Conservation (phyloP, 179 eudicot species). For the Heliamphora pulchella region DNA sequence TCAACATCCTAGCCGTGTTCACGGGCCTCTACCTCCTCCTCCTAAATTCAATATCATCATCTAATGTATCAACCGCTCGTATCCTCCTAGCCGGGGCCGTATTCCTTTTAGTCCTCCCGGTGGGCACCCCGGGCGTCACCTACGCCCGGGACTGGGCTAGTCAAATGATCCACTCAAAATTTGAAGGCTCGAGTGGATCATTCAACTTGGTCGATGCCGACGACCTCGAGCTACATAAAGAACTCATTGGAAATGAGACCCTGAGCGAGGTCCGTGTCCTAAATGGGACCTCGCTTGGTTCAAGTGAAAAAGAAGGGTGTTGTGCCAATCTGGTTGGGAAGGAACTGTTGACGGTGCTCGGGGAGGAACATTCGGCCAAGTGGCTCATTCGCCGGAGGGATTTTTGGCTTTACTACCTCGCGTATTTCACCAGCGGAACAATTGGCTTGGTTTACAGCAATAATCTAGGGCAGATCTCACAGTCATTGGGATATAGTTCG, state of each 20-base stretch:
- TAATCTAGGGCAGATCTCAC: conserved; percentile 38
- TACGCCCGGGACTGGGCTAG: conserved; percentile 9
- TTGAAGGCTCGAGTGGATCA: conserved; percentile 13
- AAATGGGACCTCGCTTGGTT: not conserved
- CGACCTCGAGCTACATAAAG: conserved; percentile 21
- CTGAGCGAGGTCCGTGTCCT: not conserved
- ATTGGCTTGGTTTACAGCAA: conserved; percentile 38
- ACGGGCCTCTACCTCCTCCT: conserved; percentile 39
- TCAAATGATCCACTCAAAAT: not conserved
- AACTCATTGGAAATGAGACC: conserved; percentile 14
- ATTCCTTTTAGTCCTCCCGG: conserved; percentile 25
- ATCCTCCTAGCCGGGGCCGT: conserved; percentile 28
- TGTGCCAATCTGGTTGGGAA: not conserved
- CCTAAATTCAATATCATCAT: conserved; percentile 22
- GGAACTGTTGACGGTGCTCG: conserved; percentile 26
- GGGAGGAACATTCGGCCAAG: conserved; percentile 31
- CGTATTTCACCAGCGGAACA: conserved; percentile 39
- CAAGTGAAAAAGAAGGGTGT: conserved; percentile 3
- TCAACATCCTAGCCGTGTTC: conserved; percentile 21
- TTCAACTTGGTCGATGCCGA: conserved; percentile 23
- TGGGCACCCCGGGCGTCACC: conserved; percentile 14
- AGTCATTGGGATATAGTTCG: conserved; percentile 29
- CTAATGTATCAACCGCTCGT: conserved; percentile 12
- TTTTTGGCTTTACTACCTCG: conserved; percentile 37
- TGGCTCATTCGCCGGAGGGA: conserved; percentile 26